Percentiles rank a stretch among this genome's conserved stretches.
Evolutionary conservation across 2,329 filamentous ascomycete genomes (phyloP).

Genomic region (Tolypocladium ovalisporum): DNA sequence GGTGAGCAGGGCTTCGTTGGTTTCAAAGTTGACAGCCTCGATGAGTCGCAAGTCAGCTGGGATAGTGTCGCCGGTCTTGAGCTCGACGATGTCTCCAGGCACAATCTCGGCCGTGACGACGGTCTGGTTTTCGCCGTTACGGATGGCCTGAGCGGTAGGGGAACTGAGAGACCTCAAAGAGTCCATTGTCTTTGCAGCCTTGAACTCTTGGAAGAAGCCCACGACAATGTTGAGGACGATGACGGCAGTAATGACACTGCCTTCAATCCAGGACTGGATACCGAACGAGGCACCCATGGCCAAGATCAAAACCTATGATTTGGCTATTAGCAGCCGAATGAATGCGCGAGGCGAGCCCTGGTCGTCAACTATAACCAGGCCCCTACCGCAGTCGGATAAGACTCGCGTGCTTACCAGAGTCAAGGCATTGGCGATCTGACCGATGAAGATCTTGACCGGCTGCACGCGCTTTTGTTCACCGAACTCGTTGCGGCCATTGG

Average conservation of each 20-base stretch:
- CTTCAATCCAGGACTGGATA: slow-evolving; percentile 49
- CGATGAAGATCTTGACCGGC: slow-evolving; percentile 50
- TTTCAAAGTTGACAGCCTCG: slow-evolving; percentile 55
- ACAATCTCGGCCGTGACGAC: slow-evolving; percentile 35
- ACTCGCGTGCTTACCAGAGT: slow-evolving; percentile 40
- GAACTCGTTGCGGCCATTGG: slow-evolving; percentile 53
- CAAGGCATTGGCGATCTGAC: slow-evolving; percentile 59
- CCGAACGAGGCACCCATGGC: slow-evolving; percentile 48
- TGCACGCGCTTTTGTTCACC: slow-evolving; percentile 49
- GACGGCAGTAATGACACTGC: slow-evolving; percentile 45
- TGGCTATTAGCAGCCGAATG: background rate
- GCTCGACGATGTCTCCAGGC: slow-evolving; percentile 44
- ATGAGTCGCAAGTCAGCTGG: slow-evolving; percentile 47
- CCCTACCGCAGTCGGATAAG: too few species aligned
- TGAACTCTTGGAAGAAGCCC: slow-evolving; percentile 33
- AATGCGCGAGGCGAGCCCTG: background rate
- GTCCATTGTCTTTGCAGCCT: slow-evolving; percentile 39
- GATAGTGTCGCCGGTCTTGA: slow-evolving; percentile 48
- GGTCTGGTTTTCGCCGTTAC: slow-evolving; percentile 26
- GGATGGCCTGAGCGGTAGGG: slow-evolving; percentile 31
- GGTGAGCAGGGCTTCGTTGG: slow-evolving; percentile 55
- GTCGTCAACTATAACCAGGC: too few species aligned
- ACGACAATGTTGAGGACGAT: slow-evolving; percentile 48
- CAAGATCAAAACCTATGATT: slow-evolving; percentile 35
- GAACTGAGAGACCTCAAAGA: slow-evolving; percentile 32